Conservation (phyloP, 495 filamentous ascomycete species). For the Xylaria palmicola region DNA sequence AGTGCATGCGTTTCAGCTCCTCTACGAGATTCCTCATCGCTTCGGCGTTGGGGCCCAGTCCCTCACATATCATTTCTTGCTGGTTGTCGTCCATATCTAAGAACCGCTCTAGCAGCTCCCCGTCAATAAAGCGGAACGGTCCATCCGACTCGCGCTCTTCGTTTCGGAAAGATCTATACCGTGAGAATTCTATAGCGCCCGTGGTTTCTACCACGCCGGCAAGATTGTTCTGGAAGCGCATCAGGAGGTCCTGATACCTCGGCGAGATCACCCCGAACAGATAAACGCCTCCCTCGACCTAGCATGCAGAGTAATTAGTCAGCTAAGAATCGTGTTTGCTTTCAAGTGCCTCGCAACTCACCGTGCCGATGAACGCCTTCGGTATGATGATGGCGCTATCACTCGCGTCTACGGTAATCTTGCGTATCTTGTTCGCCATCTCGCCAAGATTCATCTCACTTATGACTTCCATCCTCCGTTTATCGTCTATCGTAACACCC, state of each 20-base stretch:
- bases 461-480: conserved; percentile 65
- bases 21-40: conserved; percentile 71
- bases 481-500: conserved; percentile 73
- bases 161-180: conserved; percentile 76
- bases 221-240: conserved; percentile 74
- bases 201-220: conserved; percentile 59
- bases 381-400: conserved; percentile 68
- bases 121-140: conserved; percentile 87
- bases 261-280: conserved; percentile 77
- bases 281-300: conserved; percentile 92
- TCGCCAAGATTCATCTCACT: conserved; percentile 85
- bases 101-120: conserved; percentile 85
- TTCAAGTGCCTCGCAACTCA: conserved; percentile 42
- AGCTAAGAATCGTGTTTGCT: not conserved
- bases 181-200: conserved; percentile 70
- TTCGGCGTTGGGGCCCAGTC: conserved; percentile 64
- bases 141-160: conserved; percentile 67
- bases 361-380: conserved; percentile 85
- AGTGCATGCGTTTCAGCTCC: conserved; percentile 71
- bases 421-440: conserved; percentile 80
- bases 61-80: conserved; percentile 66
- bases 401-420: conserved; percentile 55
- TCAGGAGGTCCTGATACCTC: conserved; percentile 71
- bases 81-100: conserved; percentile 61
- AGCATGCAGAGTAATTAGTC: conserved; percentile 25